These are phyloP conservation scores for Phytopythium aichiense DNA, from an alignment of 352 stramenopile species.

Conservation along the genomic window DNA sequence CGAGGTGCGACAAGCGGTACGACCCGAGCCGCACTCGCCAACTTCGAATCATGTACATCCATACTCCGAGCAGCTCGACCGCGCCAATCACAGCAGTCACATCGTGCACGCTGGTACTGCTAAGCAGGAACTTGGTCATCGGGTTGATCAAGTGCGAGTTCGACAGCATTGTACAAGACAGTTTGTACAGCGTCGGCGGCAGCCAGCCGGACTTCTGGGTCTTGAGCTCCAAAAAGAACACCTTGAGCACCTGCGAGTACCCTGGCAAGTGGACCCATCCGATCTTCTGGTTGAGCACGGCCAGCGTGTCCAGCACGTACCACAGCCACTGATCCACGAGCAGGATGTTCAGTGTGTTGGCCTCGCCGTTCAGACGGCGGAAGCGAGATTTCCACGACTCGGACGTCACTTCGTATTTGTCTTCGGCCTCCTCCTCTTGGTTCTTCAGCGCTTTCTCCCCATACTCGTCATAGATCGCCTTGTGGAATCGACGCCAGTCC, in stretches of 20 bases:
- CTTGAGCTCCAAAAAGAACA: slow-evolving; percentile 88
- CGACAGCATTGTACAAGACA: slow-evolving; percentile 88
- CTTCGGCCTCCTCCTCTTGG: slow-evolving; percentile 85
- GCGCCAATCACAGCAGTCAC: slow-evolving; percentile 83
- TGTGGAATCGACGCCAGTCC: slow-evolving; percentile 88
- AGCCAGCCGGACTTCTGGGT: slow-evolving; percentile 87
- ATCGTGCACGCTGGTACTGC: slow-evolving; percentile 85
- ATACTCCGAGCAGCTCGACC: slow-evolving; percentile 83
- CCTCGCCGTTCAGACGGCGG: slow-evolving; percentile 70
- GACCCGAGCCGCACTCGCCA: slow-evolving; percentile 84
- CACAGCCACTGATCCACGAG: slow-evolving; percentile 86
- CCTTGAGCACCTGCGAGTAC: slow-evolving; percentile 85
- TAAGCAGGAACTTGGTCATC: slow-evolving; percentile 88
- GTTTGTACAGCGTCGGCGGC: slow-evolving; percentile 82
- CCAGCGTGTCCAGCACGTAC: slow-evolving; percentile 88
- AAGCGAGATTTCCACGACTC: slow-evolving; percentile 84
- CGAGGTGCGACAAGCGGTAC: slow-evolving; percentile 82
- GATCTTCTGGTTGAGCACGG: slow-evolving; percentile 88
- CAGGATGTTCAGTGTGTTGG: slow-evolving; percentile 87
- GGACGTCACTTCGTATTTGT: slow-evolving; percentile 87
- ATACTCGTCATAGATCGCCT: slow-evolving; percentile 83
- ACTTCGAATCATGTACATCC: slow-evolving; percentile 92
- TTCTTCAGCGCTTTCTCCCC: slow-evolving; percentile 82
- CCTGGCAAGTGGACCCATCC: slow-evolving; percentile 81
- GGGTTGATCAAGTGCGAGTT: slow-evolving; percentile 87